Percentiles rank a stretch among this genome's conserved stretches.
phyloP scores from a whole-genome alignment of 345 rosid species.

The Ricinus communis region DNA sequence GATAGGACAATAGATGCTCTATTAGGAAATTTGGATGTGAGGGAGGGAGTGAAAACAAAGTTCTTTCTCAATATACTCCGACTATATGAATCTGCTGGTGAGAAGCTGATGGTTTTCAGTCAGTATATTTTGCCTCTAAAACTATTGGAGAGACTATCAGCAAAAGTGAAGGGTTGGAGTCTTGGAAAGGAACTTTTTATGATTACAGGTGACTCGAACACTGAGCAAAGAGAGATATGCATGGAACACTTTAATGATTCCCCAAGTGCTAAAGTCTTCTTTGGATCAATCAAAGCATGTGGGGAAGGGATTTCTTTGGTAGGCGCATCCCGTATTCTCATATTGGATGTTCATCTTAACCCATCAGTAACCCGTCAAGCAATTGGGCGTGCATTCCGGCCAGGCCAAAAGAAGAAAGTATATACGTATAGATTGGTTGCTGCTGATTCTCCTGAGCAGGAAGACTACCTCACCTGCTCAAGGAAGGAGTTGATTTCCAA shows the following conservation, averaged over 20 bases:
- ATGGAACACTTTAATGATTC: slow-evolving; percentile 77
- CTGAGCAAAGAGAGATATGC: not conserved
- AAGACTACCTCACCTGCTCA: slow-evolving; percentile 53
- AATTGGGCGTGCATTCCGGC: slow-evolving; percentile 78
- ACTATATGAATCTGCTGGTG: not conserved
- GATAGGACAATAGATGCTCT: not conserved
- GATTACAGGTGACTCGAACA: not conserved
- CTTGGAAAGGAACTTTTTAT: not conserved
- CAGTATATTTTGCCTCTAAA: not conserved
- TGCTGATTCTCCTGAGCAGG: slow-evolving; percentile 75
- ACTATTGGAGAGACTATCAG: not conserved
- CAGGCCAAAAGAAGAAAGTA: slow-evolving; percentile 80
- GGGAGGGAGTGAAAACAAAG: not conserved
- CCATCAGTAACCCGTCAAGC: slow-evolving; percentile 98
- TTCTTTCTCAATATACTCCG: not conserved
- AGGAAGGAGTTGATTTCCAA: slow-evolving; percentile 73
- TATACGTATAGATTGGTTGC: slow-evolving; percentile 67
- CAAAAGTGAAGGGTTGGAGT: not conserved
- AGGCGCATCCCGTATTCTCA: slow-evolving; percentile 79
- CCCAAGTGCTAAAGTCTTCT: slow-evolving; percentile 64
- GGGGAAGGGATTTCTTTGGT: slow-evolving; percentile 92
- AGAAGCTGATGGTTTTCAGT: slow-evolving; percentile 1
- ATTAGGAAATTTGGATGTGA: not conserved
- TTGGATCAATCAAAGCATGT: slow-evolving; percentile 88
- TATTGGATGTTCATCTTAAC: slow-evolving; percentile 80